Conservation (phyloP, 768 basidiomycete genomes). For the Erythrobasidium yunnanense region DNA sequence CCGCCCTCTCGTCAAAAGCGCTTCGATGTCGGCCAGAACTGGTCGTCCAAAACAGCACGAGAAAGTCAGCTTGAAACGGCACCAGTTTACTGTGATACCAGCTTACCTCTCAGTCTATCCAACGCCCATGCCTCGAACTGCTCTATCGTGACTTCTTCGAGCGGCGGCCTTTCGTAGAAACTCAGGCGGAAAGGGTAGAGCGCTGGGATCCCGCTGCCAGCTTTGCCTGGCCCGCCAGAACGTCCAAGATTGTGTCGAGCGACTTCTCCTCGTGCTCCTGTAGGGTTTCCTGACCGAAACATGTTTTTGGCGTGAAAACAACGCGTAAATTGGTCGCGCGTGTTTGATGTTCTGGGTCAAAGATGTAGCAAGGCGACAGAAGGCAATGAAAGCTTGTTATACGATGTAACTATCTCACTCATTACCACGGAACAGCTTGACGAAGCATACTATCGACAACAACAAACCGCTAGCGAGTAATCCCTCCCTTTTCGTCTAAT, state of each 20-base stretch:
- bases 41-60: slow-evolving; percentile 10
- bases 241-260: background rate
- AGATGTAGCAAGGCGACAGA: no score
- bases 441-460: no score
- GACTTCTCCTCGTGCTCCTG: slow-evolving; percentile 2
- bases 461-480: no score
- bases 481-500: no score
- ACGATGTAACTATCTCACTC: no score
- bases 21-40: slow-evolving; percentile 81
- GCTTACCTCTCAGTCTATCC: slow-evolving; percentile 57
- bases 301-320: background rate
- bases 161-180: slow-evolving; percentile 68
- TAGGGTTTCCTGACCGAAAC: slow-evolving; percentile 1
- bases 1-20: slow-evolving; percentile 71
- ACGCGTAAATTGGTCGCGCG: no score
- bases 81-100: background rate
- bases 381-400: no score
- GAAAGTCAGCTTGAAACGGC: background rate
- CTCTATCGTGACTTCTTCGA: slow-evolving; percentile 80
- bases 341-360: no score
- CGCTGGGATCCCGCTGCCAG: slow-evolving; percentile 9
- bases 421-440: no score
- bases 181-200: slow-evolving; percentile 54
- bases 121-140: slow-evolving; percentile 88
- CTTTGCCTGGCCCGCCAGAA: no score